Evolutionary conservation across 2,329 filamentous ascomycete genomes (phyloP).

Genomic region (Dactylellina leptospora): DNA sequence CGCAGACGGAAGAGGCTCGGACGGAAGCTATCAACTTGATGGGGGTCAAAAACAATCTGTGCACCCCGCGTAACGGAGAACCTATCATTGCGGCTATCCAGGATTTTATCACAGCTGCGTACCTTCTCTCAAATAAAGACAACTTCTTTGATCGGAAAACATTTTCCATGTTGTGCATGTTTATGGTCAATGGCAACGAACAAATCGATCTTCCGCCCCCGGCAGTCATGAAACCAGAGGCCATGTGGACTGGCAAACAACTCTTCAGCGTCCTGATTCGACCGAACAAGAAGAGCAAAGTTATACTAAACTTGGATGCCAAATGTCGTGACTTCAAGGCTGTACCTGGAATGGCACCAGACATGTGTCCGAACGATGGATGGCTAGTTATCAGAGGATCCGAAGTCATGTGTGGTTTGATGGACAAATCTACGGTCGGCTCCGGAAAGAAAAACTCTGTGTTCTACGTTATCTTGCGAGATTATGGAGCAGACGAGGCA

Average conservation of each 20-base stretch:
- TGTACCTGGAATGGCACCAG: slow-evolving; percentile 68
- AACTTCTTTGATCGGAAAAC: slow-evolving; percentile 87
- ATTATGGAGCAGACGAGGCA: slow-evolving; percentile 89
- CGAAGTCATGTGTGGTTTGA: slow-evolving; percentile 94
- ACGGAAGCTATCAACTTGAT: slow-evolving; percentile 95
- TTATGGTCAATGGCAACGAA: slow-evolving; percentile 85
- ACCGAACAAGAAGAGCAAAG: slow-evolving; percentile 82
- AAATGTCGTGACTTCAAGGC: slow-evolving; percentile 83
- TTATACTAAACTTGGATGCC: slow-evolving; percentile 90
- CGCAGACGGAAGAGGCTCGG: slow-evolving; percentile 94
- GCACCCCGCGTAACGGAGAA: slow-evolving; percentile 95
- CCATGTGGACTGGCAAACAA: slow-evolving; percentile 96
- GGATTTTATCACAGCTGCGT: slow-evolving; percentile 97
- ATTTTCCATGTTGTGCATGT: slow-evolving; percentile 88
- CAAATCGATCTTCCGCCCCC: slow-evolving; percentile 86
- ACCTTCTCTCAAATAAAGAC: slow-evolving; percentile 89
- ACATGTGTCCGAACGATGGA: slow-evolving; percentile 85
- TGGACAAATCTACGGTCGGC: slow-evolving; percentile 98
- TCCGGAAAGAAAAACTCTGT: slow-evolving; percentile 97
- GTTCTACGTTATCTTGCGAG: slow-evolving; percentile 94
- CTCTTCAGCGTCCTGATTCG: slow-evolving; percentile 91
- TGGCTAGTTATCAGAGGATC: slow-evolving; percentile 96
- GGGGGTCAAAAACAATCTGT: slow-evolving; percentile 96
- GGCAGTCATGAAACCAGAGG: slow-evolving; percentile 82
- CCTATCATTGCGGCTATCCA: slow-evolving; percentile 99